Evolutionary conservation across 116 monocot species (phyloP).

Genomic region (Posidonia oceanica): DNA sequence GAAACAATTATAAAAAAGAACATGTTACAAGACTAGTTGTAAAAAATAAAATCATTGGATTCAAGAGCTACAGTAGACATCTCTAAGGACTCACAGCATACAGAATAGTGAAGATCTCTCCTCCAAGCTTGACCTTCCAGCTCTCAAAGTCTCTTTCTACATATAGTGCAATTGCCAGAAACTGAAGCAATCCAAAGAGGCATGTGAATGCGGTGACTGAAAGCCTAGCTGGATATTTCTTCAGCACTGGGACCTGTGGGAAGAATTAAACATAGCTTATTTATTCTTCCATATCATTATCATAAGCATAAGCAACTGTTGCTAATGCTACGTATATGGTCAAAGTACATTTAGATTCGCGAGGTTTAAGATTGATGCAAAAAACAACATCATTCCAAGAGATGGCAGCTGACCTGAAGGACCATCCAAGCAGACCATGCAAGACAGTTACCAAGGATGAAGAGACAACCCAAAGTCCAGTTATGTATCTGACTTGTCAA

Average conservation of each 20-base stretch:
- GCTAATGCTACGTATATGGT: too few relatives aligned
- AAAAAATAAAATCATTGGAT: not conserved
- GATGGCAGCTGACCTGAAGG: constrained; percentile 9
- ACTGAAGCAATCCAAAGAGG: constrained; percentile 47
- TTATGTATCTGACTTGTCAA: constrained; percentile 10
- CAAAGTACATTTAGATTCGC: not conserved
- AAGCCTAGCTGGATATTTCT: constrained; percentile 65
- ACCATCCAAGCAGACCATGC: constrained; percentile 52
- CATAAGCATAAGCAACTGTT: not conserved
- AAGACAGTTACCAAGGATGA: constrained; percentile 34
- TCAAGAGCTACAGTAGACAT: not conserved
- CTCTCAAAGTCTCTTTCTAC: constrained; percentile 26
- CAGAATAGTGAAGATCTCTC: constrained; percentile 53
- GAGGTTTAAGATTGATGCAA: not conserved
- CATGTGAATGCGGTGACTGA: constrained; percentile 39
- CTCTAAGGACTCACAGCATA: constrained; percentile 41
- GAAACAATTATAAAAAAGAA: not conserved
- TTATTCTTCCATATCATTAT: not conserved
- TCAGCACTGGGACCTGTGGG: constrained; percentile 49
- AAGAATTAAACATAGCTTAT: not conserved
- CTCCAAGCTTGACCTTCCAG: constrained; percentile 42
- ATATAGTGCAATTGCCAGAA: constrained; percentile 43
- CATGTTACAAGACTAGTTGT: not conserved
- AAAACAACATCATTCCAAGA: too few relatives aligned
- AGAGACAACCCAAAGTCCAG: constrained; percentile 45